phyloP scores from a whole-genome alignment of 805 yeast genomes.

The Starmerella riodocensis region DNA sequence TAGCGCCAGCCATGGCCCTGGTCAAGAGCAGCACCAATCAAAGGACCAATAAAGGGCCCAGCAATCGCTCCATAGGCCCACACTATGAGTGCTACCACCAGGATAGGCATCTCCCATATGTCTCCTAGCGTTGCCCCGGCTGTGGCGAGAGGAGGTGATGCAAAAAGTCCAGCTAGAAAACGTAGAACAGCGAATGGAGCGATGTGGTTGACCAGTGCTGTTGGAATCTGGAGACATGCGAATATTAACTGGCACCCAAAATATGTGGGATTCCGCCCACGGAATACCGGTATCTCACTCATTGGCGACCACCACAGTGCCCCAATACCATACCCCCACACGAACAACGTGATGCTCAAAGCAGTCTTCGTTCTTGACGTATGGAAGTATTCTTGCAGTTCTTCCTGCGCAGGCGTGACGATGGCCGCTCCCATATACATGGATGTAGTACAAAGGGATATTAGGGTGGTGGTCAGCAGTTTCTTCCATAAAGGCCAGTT shows the following conservation, averaged over 20 bases:
- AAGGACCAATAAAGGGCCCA: slow-evolving; percentile 46
- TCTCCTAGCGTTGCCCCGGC: slow-evolving; percentile 50
- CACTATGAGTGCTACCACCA: slow-evolving; percentile 36
- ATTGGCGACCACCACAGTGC: slow-evolving; percentile 45
- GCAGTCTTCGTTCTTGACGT: slow-evolving; percentile 34
- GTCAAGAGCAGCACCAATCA: slow-evolving; percentile 41
- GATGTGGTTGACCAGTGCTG: slow-evolving; percentile 39
- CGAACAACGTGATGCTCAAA: slow-evolving; percentile 42
- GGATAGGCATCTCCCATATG: slow-evolving; percentile 31
- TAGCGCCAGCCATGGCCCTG: slow-evolving; percentile 39
- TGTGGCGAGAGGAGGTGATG: slow-evolving; percentile 44
- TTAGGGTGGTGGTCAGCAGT: slow-evolving; percentile 29
- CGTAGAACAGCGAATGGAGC: slow-evolving; percentile 40
- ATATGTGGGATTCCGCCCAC: slow-evolving; percentile 40
- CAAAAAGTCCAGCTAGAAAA: slow-evolving; percentile 42
- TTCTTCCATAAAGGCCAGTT: slow-evolving; percentile 42
- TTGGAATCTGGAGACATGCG: slow-evolving; percentile 42
- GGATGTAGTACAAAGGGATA: slow-evolving; percentile 37
- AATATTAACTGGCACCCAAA: slow-evolving; percentile 36
- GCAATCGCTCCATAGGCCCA: slow-evolving; percentile 44
- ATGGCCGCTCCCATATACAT: slow-evolving; percentile 51
- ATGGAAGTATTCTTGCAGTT: slow-evolving; percentile 31
- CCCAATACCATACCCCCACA: slow-evolving; percentile 48
- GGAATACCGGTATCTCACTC: slow-evolving; percentile 35
- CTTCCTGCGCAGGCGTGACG: slow-evolving; percentile 41